Evolutionary conservation across 768 basidiomycete genomes (phyloP), one percentile per base, ranked within the genome.

Genomic region (Serendipita vermifera): DNA sequence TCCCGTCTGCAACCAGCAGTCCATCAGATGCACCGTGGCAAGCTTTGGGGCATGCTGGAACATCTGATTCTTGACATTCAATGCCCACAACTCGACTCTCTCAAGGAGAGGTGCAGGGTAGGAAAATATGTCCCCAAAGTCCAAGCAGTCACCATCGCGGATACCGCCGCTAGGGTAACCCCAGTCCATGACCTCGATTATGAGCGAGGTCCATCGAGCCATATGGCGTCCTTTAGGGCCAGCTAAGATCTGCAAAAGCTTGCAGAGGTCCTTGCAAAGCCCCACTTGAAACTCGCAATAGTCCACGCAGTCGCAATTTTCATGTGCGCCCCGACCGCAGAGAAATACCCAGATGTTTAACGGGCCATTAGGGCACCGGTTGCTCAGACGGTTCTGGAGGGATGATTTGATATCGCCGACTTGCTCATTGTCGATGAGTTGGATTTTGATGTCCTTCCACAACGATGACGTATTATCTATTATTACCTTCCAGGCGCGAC

Each of bases 41-140:
- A 51, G 3, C 20, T 29, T 20, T n/a, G 46, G 46, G 20, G 46
- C 22, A 51, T 20, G 2, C 15, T 15, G 46, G 29, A 51, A 51
- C 20, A 51, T 20, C 2, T 22, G 46, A n/a, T 31, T 51, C 32
- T 7, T 22, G 7, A 31, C n/a, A 29, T 11, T 27, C 11, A 51
- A 9, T 1, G 22, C 17, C 46, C 46, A 31, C n/a, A 51, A 2
- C 7, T 22, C 46, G 46, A 51, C 24, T n/a, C 46, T 22, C 22
- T 51, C 46, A 11, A 51, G 46, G 11, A 51, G 46, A 9, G 46
- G 46, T n/a, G 46, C 29, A 11, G 46, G 27, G 46, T 51, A n/a
- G 46, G 26, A 27, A 7, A 51, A 29, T 31, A 26, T 4, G 22
- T 31, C 29, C 22, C 9, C 22, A 26, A 51, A 26, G 46, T 51